Evolutionary conservation across 2,329 filamentous ascomycete species (phyloP).

Genomic region (Allantophomopsis lycopodina): DNA sequence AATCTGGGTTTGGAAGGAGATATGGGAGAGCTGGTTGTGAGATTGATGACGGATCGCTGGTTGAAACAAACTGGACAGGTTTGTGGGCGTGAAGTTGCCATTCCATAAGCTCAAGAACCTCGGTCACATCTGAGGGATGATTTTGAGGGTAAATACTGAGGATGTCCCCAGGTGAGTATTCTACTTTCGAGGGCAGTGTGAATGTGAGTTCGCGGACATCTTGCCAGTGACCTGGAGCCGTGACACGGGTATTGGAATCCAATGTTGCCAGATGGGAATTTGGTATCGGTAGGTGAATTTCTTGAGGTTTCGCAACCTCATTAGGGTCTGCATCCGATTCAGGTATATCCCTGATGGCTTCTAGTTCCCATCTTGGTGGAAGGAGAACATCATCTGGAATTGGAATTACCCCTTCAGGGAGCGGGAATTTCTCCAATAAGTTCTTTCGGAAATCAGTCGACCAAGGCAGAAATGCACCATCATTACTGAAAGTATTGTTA

Average conservation of each 20-base stretch:
- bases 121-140: slow-evolving; percentile 65
- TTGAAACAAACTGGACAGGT: slow-evolving; percentile 37
- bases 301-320: neutral
- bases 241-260: slow-evolving; percentile 56
- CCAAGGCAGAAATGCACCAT: slow-evolving; percentile 75
- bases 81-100: slow-evolving; percentile 65
- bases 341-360: slow-evolving; percentile 16
- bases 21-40: slow-evolving; percentile 22
- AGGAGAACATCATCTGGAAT: slow-evolving; percentile 64
- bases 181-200: slow-evolving; percentile 25
- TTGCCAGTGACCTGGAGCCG: slow-evolving; percentile 72
- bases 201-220: slow-evolving; percentile 77
- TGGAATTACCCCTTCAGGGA: slow-evolving; percentile 50
- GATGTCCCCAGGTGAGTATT: slow-evolving; percentile 60
- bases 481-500: slow-evolving; percentile 40
- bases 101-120: slow-evolving; percentile 63
- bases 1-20: slow-evolving; percentile 18
- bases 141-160: slow-evolving; percentile 80
- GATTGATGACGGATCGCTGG: slow-evolving; percentile 13
- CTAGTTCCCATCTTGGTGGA: slow-evolving; percentile 58
- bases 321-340: slow-evolving; percentile 2
- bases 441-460: slow-evolving; percentile 49
- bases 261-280: slow-evolving; percentile 33
- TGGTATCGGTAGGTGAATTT: slow-evolving; percentile 6
- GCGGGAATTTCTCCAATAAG: slow-evolving; percentile 53